phyloP scores from a whole-genome alignment of 768 basidiomycete genomes.

The Steccherinum ochraceum region DNA sequence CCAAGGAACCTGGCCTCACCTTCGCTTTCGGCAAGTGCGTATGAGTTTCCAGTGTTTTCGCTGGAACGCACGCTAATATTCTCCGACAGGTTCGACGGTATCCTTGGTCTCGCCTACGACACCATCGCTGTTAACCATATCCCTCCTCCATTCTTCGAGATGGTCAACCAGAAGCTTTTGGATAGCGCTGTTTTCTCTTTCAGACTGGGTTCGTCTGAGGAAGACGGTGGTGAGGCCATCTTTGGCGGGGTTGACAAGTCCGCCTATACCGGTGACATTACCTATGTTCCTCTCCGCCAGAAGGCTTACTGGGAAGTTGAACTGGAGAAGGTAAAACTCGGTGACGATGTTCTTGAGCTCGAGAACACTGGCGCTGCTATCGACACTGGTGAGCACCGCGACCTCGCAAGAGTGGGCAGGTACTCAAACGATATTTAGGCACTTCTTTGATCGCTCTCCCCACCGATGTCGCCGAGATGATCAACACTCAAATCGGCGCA shows the following conservation, averaged over 20 bases:
- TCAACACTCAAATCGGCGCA: slow-evolving; percentile 93
- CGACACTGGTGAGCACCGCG: slow-evolving; percentile 74
- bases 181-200: slow-evolving; percentile 91
- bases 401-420: slow-evolving; percentile 8
- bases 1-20: slow-evolving; percentile 92
- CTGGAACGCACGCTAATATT: neutral
- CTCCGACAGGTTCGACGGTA: slow-evolving; percentile 79
- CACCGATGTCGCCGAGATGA: slow-evolving; percentile 93
- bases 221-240: slow-evolving; percentile 83
- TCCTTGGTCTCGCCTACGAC: slow-evolving; percentile 90
- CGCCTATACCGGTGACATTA: slow-evolving; percentile 76
- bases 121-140: slow-evolving; percentile 94
- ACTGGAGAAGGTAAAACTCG: slow-evolving; percentile 80
- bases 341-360: slow-evolving; percentile 81
- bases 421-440: slow-evolving; percentile 36
- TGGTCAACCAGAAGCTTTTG: slow-evolving; percentile 78
- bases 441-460: slow-evolving; percentile 94
- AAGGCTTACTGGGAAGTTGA: slow-evolving; percentile 99
- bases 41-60: neutral
- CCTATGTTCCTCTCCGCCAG: slow-evolving; percentile 86
- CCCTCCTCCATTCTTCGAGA: slow-evolving; percentile 89
- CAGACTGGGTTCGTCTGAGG: slow-evolving; percentile 81
- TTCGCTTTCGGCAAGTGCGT: slow-evolving; percentile 94
- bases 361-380: slow-evolving; percentile 93
- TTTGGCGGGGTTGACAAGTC: slow-evolving; percentile 84